Base-by-base conservation (phyloP, 768 basidiomycete genomes). In the Kwoniella dendrophila region DNA sequence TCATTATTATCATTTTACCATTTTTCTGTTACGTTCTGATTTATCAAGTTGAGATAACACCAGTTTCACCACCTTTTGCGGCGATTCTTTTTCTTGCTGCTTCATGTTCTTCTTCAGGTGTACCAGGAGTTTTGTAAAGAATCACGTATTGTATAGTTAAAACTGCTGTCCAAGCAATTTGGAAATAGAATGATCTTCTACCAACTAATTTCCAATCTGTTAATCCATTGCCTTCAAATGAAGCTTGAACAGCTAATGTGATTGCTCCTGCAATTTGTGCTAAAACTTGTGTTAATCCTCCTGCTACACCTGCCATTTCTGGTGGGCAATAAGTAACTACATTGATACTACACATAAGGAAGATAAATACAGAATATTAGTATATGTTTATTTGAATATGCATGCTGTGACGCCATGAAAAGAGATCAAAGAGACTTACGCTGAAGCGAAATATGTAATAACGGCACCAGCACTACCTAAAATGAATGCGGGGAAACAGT, bases 181-280 rank as follows among this genome's bases (percentile, higher is more conserved):
- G 47, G 62, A 76, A 78, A 52, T 66, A 73, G 61, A 66, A 73
- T 6, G 64, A 69, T 56, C 71, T 59, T 26, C 59, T 63, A 14
- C 62, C 60, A 18, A 59, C 57, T 18, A 65, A 34, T 48, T 68
- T 59, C 77, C 77, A 78, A 45, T 74, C 61, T 29, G 56, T 36
- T 18, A 74, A 45, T 27, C 69, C 63, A 33, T 18, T 18, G 45
- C 63, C 64, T n/a, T 69, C 66, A 24, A 78, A 59, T 16, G 71
- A 74, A 22, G 77, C 77, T 56, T 75, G 72, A 4, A 76, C 75
- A 24, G 75, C 74, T 6, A 78, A 57, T n/a, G 63, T 63, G 48
- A 78, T 60, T 34, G 73, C 68, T 14, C 68, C 71, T 7, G 69
- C 73, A 22, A 73, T 58, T 63, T 74, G 68, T 52, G 68, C 56